Evolutionary conservation across 139 green algal species (phyloP).

Genomic region (Haematococcus sp.): DNA sequence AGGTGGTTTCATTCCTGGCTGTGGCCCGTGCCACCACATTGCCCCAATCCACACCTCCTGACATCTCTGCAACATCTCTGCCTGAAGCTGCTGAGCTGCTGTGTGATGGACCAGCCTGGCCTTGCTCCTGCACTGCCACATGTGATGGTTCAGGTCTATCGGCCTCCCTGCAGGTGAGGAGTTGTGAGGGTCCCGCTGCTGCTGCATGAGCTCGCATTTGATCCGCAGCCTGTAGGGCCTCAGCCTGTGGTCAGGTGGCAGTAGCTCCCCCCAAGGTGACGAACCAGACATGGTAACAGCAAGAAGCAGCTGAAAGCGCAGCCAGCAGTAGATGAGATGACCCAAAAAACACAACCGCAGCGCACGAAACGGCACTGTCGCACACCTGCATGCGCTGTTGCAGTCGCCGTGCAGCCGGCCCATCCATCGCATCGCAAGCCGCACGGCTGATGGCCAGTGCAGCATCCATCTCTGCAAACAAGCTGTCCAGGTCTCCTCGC

Average conservation of each 20-base stretch:
- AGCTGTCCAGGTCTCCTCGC: constrained; percentile 49
- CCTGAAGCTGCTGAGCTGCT: no score
- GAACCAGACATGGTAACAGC: background rate
- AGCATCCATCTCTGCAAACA: constrained; percentile 67
- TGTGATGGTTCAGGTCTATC: no score
- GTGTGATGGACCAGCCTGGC: no score
- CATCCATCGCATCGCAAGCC: background rate
- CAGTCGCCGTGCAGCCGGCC: background rate
- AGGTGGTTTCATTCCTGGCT: constrained; percentile 44
- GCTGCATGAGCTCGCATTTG: no score
- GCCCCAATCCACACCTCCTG: constrained; percentile 43
- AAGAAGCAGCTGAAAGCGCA: background rate
- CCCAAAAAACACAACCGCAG: no score
- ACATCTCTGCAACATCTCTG: background rate
- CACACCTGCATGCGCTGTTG: constrained; percentile 13
- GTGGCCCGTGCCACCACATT: constrained; percentile 18
- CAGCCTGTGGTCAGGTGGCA: background rate
- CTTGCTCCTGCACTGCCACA: no score
- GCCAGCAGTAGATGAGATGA: no score
- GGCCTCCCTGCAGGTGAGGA: no score
- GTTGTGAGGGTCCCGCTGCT: no score
- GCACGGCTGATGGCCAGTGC: constrained; percentile 27
- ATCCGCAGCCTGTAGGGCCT: no score
- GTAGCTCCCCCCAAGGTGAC: background rate
- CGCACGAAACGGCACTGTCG: no score